Evolutionary conservation across 1,284 basidiomycete species (phyloP).

Genomic region (Tilletia caries): DNA sequence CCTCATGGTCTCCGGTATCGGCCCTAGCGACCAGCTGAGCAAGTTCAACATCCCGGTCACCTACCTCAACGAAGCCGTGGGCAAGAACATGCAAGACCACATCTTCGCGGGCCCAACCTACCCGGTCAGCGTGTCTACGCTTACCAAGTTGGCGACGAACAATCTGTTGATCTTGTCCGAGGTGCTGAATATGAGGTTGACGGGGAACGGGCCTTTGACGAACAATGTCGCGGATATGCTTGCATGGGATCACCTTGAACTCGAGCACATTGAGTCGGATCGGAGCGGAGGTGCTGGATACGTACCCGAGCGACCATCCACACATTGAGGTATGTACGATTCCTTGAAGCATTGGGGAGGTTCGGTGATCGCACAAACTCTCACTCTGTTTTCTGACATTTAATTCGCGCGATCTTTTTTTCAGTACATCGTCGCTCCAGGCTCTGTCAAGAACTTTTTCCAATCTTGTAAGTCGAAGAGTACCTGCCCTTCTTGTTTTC

Average conservation of each 20-base stretch:
- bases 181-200: constrained; percentile 24
- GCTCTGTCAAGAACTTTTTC: constrained; percentile 37
- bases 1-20: constrained; percentile 44
- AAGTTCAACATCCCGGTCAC: constrained; percentile 26
- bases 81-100: constrained; percentile 45
- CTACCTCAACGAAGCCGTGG: constrained; percentile 30
- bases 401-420: neutral
- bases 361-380: neutral
- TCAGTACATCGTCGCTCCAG: constrained; percentile 35
- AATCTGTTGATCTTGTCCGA: constrained; percentile 22
- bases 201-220: constrained; percentile 32
- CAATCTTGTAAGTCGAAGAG: constrained; percentile 22
- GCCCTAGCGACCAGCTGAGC: constrained; percentile 27
- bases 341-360: neutral
- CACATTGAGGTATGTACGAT: constrained; percentile 19
- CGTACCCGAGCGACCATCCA: constrained; percentile 33
- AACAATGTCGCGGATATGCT: constrained; percentile 41
- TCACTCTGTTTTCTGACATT: neutral
- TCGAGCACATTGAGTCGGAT: constrained; percentile 26
- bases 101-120: constrained; percentile 38
- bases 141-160: neutral
- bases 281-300: constrained; percentile 23
- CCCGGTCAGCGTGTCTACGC: constrained; percentile 22
- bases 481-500: neutral
- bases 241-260: constrained; percentile 35